These are phyloP conservation scores for Cladosporium cucumerinum DNA, from an alignment of 2,329 filamentous ascomycete genomes.

Conservation along the genomic window DNA sequence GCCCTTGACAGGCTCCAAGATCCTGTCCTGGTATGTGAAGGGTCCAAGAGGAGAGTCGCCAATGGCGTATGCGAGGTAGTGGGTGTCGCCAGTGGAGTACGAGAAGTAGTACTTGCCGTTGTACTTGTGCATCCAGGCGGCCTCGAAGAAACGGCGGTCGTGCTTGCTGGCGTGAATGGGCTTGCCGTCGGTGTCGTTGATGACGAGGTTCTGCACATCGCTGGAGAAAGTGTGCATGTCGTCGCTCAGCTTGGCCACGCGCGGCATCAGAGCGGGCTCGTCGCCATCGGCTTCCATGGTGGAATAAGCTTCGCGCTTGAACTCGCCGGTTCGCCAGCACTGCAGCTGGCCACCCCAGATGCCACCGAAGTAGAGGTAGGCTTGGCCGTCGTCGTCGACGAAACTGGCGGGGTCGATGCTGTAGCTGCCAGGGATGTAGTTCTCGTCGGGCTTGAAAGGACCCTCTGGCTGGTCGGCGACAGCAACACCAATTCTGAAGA, in stretches of 20 bases:
- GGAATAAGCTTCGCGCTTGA: slow-evolving; percentile 43
- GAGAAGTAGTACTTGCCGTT: slow-evolving; percentile 43
- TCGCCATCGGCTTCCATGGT: slow-evolving; percentile 47
- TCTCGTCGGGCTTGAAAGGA: slow-evolving; percentile 64
- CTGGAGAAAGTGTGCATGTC: slow-evolving; percentile 64
- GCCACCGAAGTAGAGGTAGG: slow-evolving; percentile 73
- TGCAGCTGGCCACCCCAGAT: slow-evolving; percentile 80
- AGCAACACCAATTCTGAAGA: slow-evolving; percentile 75
- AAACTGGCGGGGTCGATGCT: slow-evolving; percentile 75
- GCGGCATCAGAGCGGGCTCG: slow-evolving; percentile 59
- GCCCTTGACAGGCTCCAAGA: slow-evolving; percentile 71
- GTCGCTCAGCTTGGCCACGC: slow-evolving; percentile 60
- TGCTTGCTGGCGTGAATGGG: slow-evolving; percentile 66
- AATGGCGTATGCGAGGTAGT: slow-evolving; percentile 68
- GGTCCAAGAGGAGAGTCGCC: slow-evolving; percentile 64
- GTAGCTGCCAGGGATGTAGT: slow-evolving; percentile 65
- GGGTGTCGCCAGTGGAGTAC: slow-evolving; percentile 69
- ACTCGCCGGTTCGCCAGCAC: slow-evolving; percentile 64
- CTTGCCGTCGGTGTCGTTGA: slow-evolving; percentile 59
- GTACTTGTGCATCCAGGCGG: slow-evolving; percentile 75
- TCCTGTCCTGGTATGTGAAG: slow-evolving; percentile 67
- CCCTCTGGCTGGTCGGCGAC: slow-evolving; percentile 62
- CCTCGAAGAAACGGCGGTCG: slow-evolving; percentile 74
- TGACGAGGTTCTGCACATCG: slow-evolving; percentile 58
- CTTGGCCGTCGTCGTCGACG: slow-evolving; percentile 64